A percentile compares a stretch with the other conserved stretches of the same genome.
Evolutionary conservation across 139 green algal genomes (phyloP).

Genomic region (Volvox reticuliferus): DNA sequence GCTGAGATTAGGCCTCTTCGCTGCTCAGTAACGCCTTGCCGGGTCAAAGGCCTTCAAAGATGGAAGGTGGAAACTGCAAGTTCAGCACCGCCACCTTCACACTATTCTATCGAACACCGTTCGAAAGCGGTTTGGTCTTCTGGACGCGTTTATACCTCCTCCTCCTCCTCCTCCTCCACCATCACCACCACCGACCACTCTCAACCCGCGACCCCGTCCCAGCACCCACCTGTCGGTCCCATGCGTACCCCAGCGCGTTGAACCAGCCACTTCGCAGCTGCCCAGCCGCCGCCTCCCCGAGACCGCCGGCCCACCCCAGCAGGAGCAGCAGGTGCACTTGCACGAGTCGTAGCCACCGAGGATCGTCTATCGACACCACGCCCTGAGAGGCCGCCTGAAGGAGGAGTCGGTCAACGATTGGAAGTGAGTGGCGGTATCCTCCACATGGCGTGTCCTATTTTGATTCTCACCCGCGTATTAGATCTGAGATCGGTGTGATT

Average conservation of each 20-base stretch:
- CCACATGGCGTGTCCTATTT: too few species aligned
- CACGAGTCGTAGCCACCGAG: constrained; percentile 26
- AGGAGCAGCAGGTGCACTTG: constrained; percentile 36
- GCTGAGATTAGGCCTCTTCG: too few species aligned
- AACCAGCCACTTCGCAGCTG: constrained; percentile 21
- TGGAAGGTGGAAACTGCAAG: too few species aligned
- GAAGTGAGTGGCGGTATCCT: neutral
- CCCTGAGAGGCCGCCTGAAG: constrained; percentile 9
- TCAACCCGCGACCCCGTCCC: too few species aligned
- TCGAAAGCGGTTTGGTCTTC: too few species aligned
- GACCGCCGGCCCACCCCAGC: constrained; percentile 13
- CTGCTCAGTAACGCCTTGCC: too few species aligned
- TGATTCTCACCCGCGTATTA: too few species aligned
- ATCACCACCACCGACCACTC: too few species aligned
- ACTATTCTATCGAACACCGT: too few species aligned
- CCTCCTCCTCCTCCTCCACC: neutral
- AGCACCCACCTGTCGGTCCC: constrained; percentile 24
- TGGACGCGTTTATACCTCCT: neutral
- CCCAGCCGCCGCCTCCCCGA: constrained; percentile 17
- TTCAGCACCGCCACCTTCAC: too few species aligned
- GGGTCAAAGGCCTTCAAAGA: too few species aligned
- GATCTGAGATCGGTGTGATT: too few species aligned
- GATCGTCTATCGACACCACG: constrained; percentile 34
- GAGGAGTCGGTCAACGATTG: neutral
- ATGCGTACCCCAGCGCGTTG: constrained; percentile 29